Base-by-base conservation (phyloP, 345 rosid species). In the Dipteronia dyeriana region DNA sequence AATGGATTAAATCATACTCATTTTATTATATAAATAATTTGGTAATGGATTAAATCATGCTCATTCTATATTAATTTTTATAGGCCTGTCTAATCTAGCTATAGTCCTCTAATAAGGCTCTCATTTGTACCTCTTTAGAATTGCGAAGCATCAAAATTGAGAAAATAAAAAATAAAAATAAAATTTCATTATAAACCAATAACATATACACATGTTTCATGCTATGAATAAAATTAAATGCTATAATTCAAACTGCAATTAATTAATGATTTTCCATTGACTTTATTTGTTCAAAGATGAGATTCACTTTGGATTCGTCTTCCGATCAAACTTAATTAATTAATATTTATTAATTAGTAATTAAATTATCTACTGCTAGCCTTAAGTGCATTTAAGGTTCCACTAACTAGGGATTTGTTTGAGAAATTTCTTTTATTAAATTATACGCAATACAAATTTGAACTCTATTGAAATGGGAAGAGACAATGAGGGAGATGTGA, bases 131-230 rank as follows among this genome's bases (percentile, higher is more conserved):
- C 81, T 84, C 86, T 76, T 70, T 53, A 34, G 75, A 53, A 45
- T 38, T 72, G 49, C 69, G 66, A 81, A 84, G 80, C 75, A 77
- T 41, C 81, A 76, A 66, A 71, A 26, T 19, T 53, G 10, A 5
- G 9, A 74, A 29, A 38, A 65, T n/a, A 47, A 29, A 65, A 51
- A 65, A 65, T 0, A 31, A 4, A 3, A 31, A 31, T 1, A 31
- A 31, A 31, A 31, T 2, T 3, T 34, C 38, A 34, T 34, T 5
- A 34, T 72, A 59, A 66, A 47, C 75, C 75, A 59, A 56, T 51
- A 70, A 70, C 45, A 60, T 41, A 3, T 10, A 13, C 38, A 22
- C 23, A 34, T 72, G 31, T 72, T 17, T 6, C 31, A 6, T 17
- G 3, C 10, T 57, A 57, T 57, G 62, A 57, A 57, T 57, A 17